These are phyloP conservation scores for Solanum rostratum DNA, from an alignment of 257 asterid species.

Conservation along the genomic window DNA sequence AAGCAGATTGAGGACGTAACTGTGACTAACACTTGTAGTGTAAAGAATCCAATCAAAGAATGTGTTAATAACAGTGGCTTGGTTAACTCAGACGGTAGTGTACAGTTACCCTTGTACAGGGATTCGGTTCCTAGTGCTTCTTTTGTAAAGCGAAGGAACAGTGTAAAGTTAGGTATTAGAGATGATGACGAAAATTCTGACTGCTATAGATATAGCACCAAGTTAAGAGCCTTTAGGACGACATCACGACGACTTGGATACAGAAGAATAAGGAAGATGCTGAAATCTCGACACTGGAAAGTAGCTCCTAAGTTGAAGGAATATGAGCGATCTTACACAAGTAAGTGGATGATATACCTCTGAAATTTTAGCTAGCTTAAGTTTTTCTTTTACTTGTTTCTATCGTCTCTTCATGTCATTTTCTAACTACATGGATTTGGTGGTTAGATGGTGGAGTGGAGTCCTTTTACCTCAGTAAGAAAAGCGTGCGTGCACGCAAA, in stretches of 20 bases:
- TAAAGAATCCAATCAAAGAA: conserved; percentile 42
- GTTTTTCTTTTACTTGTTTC: not conserved
- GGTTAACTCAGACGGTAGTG: conserved; percentile 66
- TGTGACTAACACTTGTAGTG: conserved; percentile 36
- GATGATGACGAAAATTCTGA: conserved; percentile 95
- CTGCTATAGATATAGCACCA: conserved; percentile 63
- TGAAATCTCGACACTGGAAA: conserved; percentile 66
- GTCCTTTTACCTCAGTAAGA: conserved; percentile 51
- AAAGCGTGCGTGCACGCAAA: conserved; percentile 34
- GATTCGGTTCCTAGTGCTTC: conserved; percentile 35
- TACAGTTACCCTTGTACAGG: conserved; percentile 82
- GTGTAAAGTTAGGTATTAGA: conserved; percentile 90
- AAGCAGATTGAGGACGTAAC: conserved; percentile 20
- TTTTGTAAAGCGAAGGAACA: conserved; percentile 50
- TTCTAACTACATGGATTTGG: not conserved
- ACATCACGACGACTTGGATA: conserved; percentile 44
- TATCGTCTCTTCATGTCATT: not conserved
- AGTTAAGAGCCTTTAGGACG: conserved; percentile 52
- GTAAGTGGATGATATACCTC: conserved; percentile 32
- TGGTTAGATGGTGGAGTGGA: conserved; percentile 55
- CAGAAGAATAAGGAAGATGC: conserved; percentile 68
- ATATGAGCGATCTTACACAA: conserved; percentile 36
- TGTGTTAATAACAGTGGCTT: conserved; percentile 31
- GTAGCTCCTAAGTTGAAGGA: conserved; percentile 57
- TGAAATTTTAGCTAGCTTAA: not conserved